phyloP scores from a whole-genome alignment of 23 red algal species.

The Pyropia haitanensis region DNA sequence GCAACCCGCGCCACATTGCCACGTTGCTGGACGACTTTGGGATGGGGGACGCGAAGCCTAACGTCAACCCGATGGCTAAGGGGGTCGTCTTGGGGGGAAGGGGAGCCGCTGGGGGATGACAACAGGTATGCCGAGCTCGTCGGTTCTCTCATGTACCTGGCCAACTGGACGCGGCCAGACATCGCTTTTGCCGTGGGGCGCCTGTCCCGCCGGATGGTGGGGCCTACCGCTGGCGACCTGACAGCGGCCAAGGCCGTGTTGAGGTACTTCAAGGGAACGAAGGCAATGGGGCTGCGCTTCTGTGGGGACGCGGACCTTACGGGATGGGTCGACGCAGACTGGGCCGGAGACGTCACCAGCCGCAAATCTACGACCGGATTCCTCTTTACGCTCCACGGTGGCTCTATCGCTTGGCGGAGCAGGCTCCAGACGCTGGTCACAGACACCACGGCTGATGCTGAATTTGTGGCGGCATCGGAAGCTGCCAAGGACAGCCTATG shows the following conservation, averaged over 20 bases:
- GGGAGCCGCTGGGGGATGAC: neutral
- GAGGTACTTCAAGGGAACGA: neutral
- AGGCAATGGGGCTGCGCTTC: neutral
- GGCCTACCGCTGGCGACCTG: too few species aligned
- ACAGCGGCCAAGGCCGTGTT: too few species aligned
- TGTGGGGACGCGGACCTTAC: neutral
- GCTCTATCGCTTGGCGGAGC: neutral
- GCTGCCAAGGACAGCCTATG: neutral
- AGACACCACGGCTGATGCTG: neutral
- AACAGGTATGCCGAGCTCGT: too few species aligned
- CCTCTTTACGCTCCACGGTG: neutral
- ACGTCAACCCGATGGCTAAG: too few species aligned
- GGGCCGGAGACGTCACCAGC: neutral
- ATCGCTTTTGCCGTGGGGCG: too few species aligned
- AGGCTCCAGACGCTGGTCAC: neutral
- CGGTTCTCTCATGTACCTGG: too few species aligned
- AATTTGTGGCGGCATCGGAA: constrained; percentile 1
- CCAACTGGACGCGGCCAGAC: too few species aligned
- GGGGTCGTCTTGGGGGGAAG: too few species aligned
- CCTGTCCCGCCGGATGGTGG: too few species aligned
- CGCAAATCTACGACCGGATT: neutral
- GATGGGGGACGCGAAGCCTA: too few species aligned
- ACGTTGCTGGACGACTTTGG: too few species aligned
- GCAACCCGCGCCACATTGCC: too few species aligned
- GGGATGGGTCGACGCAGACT: neutral